Conservation (phyloP, 108 stramenopile genomes). For the Fistulifera solaris region DNA sequence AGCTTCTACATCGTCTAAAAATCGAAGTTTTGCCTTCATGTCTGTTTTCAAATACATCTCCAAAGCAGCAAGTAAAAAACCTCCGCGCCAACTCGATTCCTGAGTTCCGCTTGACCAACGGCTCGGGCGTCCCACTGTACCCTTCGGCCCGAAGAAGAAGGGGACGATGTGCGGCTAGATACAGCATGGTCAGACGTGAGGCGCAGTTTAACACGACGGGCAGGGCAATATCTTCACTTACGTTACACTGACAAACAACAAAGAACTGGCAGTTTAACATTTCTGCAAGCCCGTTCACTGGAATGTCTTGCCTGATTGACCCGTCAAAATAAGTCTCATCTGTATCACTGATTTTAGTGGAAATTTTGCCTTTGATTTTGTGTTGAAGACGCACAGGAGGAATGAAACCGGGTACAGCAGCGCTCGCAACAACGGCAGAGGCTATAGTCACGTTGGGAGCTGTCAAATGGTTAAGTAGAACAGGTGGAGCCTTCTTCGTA, state of each 20-base stretch:
- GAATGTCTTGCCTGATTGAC: conserved; percentile 83
- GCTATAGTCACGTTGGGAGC: conserved; percentile 93
- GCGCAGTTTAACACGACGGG: conserved; percentile 11
- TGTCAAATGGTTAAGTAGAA: conserved; percentile 91
- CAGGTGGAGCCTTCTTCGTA: conserved; percentile 84
- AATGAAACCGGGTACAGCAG: conserved; percentile 93
- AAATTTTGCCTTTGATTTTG: conserved; percentile 3
- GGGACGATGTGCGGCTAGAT: conserved; percentile 48
- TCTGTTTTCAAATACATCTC: conserved; percentile 72
- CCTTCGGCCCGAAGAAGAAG: conserved; percentile 76
- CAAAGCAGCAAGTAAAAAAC: conserved; percentile 52
- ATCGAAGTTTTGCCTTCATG: conserved; percentile 77
- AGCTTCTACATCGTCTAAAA: conserved; percentile 77
- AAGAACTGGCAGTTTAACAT: conserved; percentile 96
- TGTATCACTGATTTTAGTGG: background rate
- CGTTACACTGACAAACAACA: conserved; percentile 83
- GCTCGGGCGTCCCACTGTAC: conserved; percentile 74
- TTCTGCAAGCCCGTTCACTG: conserved; percentile 77
- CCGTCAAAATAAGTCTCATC: conserved; percentile 27
- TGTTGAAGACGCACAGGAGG: conserved; percentile 61
- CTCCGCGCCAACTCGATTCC: conserved; percentile 77
- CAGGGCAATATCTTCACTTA: conserved; percentile 15
- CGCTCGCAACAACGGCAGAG: conserved; percentile 81
- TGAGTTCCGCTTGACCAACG: conserved; percentile 66
- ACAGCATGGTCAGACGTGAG: too few relatives aligned